Percentiles rank a stretch among this genome's conserved stretches.
These are phyloP conservation scores for Naganishia antarctica DNA, from an alignment of 768 basidiomycete species.

Conservation along the genomic window DNA sequence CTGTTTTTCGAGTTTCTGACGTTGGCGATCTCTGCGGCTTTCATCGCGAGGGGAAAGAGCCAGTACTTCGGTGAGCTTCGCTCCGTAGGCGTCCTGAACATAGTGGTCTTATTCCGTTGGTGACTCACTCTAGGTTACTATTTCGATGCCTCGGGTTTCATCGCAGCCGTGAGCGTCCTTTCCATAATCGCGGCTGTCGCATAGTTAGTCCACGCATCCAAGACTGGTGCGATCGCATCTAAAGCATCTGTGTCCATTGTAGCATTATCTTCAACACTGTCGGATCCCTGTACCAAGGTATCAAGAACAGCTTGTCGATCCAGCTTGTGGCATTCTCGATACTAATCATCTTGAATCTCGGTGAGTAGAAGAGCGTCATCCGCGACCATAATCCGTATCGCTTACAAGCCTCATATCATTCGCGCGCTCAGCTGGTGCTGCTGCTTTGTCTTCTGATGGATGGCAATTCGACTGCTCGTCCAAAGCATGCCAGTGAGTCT, in stretches of 20 bases:
- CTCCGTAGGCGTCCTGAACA: background rate
- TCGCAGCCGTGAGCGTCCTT: slow-evolving; percentile 1
- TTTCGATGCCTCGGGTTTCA: slow-evolving; percentile 1
- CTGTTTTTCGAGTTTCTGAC: slow-evolving; percentile 13
- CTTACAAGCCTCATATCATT: background rate
- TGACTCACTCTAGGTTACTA: background rate
- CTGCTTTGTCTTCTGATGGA: slow-evolving; percentile 1
- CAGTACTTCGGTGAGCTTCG: background rate
- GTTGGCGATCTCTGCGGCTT: slow-evolving; percentile 11
- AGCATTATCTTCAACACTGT: slow-evolving; percentile 1
- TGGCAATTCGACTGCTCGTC: slow-evolving; percentile 4
- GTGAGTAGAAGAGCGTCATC: background rate
- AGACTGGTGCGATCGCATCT: background rate
- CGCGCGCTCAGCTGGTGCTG: slow-evolving; percentile 8
- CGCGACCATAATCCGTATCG: background rate
- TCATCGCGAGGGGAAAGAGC: background rate
- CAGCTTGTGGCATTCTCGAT: background rate
- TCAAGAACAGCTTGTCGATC: slow-evolving; percentile 1
- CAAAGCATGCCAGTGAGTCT: slow-evolving; percentile 15
- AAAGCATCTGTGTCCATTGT: background rate
- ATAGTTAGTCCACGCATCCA: background rate
- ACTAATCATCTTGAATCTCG: slow-evolving; percentile 1
- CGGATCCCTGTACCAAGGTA: slow-evolving; percentile 4
- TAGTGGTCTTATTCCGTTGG: background rate
- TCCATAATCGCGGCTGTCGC: background rate